Conservation (phyloP, 331 rosid genomes). For the Arachis monticola region DNA sequence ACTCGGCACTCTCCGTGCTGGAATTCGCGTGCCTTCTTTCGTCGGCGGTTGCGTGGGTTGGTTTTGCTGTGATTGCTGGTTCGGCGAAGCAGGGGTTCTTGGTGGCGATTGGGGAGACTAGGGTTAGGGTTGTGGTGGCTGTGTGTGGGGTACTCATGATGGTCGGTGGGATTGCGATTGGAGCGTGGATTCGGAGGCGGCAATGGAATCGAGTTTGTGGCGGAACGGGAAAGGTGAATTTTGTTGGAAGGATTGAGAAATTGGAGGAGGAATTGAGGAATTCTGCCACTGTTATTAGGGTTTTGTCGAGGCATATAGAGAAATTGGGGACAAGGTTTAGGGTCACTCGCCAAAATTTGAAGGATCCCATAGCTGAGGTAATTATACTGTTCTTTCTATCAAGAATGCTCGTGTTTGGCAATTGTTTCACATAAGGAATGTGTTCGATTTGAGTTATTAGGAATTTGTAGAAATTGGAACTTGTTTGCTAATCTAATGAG, state of each 20-base stretch:
- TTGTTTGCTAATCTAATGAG: neutral
- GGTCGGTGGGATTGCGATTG: neutral
- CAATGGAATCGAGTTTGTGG: neutral
- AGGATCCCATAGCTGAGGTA: constrained; percentile 2
- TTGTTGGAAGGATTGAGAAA: neutral
- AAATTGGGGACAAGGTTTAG: neutral
- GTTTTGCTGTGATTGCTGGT: neutral
- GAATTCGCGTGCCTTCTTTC: neutral
- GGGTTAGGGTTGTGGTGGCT: neutral
- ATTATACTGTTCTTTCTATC: neutral
- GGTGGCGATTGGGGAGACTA: neutral
- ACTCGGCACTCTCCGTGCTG: neutral
- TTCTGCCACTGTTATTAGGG: neutral
- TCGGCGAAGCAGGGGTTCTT: neutral
- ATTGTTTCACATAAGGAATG: too few relatives aligned
- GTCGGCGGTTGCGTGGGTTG: neutral
- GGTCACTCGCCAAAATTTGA: neutral
- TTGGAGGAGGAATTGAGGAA: neutral
- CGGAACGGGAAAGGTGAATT: neutral
- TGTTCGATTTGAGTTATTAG: too few relatives aligned
- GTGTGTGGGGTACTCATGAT: neutral
- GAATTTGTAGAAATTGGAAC: neutral
- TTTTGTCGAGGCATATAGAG: neutral
- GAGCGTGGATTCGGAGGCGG: constrained; percentile 2
- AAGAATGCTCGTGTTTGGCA: neutral